Evolutionary conservation across 169 alveolate species (phyloP), one percentile per base, ranked within the genome.

Genomic region (Plasmodium blacklocki): DNA sequence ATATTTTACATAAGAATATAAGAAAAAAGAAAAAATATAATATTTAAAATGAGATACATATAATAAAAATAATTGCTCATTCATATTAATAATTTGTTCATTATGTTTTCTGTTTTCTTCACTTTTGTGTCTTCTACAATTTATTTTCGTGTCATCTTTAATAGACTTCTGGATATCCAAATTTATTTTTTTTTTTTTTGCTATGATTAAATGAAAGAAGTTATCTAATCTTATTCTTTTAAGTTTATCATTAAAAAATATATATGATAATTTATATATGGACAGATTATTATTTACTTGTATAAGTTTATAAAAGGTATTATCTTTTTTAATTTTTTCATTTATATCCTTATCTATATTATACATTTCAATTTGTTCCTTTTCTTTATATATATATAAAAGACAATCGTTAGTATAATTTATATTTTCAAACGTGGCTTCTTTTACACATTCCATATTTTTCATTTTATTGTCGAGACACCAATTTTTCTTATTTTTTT

Each of bases 1-100:
- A 71, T 66, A 67, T 70, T 39, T 64, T 23, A 78, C 73, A 39
- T 66, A 78, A 14, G 78, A 78, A 15, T 78, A 78, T 23, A 78
- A 45, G 32, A 78, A 67, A 39, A 78, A 78, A 15, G 89, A 78
- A 60, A 78, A 70, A 45, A 78, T 66, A 71, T 78, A 78, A 52
- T 52, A 78, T n/a, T 78, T 78, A 39, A 78, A 78, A 18, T 78
- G 89, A 18, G 89, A 78, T 6, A 66, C 18, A n/a, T 78, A 78
- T 29, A 78, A 49, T 7, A 78, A 71, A 45, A 66, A 78, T 32
- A 66, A 64, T n/a, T 54, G 71, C 43, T 78, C 89, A 58, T 78
- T 19, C 19, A 59, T 47, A 54, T 49, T 15, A 45, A 11, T 23
- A 3, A 21, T 26, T 1, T 60, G 15, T 6, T 45, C 12, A 12